These are phyloP conservation scores for Cenococcum geophilum DNA, from an alignment of 495 filamentous ascomycete genomes.

Conservation along the genomic window DNA sequence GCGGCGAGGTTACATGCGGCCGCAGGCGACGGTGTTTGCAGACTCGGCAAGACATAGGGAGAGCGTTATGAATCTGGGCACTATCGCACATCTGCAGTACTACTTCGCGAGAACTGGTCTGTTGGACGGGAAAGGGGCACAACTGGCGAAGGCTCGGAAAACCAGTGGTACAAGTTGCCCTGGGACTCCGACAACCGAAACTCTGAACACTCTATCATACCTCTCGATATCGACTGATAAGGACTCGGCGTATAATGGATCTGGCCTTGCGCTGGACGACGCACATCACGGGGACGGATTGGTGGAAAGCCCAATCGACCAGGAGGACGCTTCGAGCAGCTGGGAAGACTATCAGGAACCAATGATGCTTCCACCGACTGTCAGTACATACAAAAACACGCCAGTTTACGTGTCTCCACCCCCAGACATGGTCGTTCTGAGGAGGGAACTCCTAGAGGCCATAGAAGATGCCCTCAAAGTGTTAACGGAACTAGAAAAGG, in stretches of 20 bases:
- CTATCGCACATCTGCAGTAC: slow-evolving; percentile 95
- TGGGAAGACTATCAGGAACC: slow-evolving; percentile 56
- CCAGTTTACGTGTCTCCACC: slow-evolving; percentile 81
- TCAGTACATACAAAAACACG: slow-evolving; percentile 89
- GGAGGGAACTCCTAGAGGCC: slow-evolving; percentile 63
- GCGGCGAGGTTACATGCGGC: slow-evolving; percentile 80
- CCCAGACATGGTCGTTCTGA: slow-evolving; percentile 70
- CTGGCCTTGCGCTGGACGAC: slow-evolving; percentile 25
- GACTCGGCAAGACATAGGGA: slow-evolving; percentile 82
- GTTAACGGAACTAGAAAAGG: slow-evolving; percentile 44
- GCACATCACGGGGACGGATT: slow-evolving; percentile 34
- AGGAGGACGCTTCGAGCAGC: slow-evolving; percentile 45
- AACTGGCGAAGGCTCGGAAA: slow-evolving; percentile 64
- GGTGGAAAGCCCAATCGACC: slow-evolving; percentile 54
- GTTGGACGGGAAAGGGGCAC: slow-evolving; percentile 86
- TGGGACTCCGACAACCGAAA: slow-evolving; percentile 15
- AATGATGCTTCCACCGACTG: slow-evolving; percentile 86
- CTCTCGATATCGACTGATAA: slow-evolving; percentile 14
- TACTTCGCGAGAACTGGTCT: slow-evolving; percentile 95
- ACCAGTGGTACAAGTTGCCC: slow-evolving; percentile 22
- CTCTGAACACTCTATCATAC: slow-evolving; percentile 13
- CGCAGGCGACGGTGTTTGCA: slow-evolving; percentile 84
- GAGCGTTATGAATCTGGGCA: slow-evolving; percentile 90
- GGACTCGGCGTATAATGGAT: neutral
- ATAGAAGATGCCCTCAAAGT: slow-evolving; percentile 60